Percentiles rank a stretch among this genome's conserved stretches.
Conservation (phyloP, 225 moss, liverwort and hornwort genomes). For the Ulota crispa region DNA sequence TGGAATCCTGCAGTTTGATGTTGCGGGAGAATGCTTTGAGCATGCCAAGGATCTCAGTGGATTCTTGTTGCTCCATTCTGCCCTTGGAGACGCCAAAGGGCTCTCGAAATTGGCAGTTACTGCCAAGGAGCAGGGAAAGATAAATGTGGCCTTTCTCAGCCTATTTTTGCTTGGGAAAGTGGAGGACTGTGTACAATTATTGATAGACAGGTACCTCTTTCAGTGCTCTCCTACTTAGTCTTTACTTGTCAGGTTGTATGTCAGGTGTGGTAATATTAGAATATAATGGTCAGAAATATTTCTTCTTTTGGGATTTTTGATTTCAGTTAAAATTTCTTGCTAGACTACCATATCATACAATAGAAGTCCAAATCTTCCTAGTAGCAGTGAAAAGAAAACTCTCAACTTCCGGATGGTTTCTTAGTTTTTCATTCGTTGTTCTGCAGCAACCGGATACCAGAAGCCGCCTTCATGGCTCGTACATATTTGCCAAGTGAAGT, state of each 20-base stretch:
- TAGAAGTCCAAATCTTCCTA: background rate
- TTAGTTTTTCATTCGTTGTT: background rate
- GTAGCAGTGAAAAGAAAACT: background rate
- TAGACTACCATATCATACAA: background rate
- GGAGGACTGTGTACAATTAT: constrained; percentile 85
- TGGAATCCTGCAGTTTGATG: constrained; percentile 64
- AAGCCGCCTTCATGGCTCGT: constrained; percentile 96
- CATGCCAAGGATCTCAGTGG: constrained; percentile 96
- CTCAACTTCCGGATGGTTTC: background rate
- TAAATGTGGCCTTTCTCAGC: constrained; percentile 91
- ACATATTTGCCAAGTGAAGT: constrained; percentile 95
- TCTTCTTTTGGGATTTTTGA: background rate
- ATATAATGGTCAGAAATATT: background rate
- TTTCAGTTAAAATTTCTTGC: background rate
- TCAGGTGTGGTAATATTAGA: background rate
- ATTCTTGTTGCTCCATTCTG: constrained; percentile 81
- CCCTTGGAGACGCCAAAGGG: constrained; percentile 79
- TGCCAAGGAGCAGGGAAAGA: constrained; percentile 91
- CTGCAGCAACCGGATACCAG: constrained; percentile 90
- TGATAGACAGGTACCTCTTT: constrained; percentile 77
- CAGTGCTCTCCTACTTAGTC: background rate
- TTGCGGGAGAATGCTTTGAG: constrained; percentile 85
- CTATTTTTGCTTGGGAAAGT: constrained; percentile 82
- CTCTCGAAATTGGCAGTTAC: constrained; percentile 67
- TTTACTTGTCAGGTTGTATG: background rate